Evolutionary conservation across 805 yeast species (phyloP).

Genomic region (Lipomyces sp.): DNA sequence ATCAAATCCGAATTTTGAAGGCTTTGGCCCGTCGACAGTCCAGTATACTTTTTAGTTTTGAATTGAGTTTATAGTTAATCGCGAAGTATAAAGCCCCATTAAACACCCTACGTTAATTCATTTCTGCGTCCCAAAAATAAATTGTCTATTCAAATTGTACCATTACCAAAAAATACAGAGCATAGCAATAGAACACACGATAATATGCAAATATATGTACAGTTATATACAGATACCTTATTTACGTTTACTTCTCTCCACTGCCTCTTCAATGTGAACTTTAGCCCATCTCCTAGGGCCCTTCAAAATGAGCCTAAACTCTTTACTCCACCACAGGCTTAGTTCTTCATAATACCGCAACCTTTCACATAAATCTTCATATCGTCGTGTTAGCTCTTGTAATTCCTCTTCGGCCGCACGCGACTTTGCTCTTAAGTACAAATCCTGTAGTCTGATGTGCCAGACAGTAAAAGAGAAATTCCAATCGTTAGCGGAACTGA

Average conservation of each 20-base stretch:
- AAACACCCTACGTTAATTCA: background rate
- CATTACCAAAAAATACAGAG: background rate
- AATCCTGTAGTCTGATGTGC: background rate
- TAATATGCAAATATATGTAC: background rate
- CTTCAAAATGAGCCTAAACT: background rate
- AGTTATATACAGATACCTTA: background rate
- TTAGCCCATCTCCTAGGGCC: conserved; percentile 1
- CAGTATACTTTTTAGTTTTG: too few relatives aligned
- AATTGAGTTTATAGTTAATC: too few relatives aligned
- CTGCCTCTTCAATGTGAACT: background rate
- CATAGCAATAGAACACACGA: background rate
- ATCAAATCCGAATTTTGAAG: too few relatives aligned
- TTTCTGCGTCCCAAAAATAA: background rate
- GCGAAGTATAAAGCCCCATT: too few relatives aligned
- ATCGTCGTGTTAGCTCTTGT: background rate
- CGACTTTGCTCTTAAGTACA: background rate
- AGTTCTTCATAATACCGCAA: conserved; percentile 1
- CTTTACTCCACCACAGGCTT: background rate
- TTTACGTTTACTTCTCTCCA: background rate
- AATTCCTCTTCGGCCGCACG: background rate
- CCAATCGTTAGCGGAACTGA: conserved; percentile 3
- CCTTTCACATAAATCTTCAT: background rate
- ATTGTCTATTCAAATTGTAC: too few relatives aligned
- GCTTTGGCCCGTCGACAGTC: too few relatives aligned
- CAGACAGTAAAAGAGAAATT: background rate